Base-by-base conservation (phyloP, 1,284 basidiomycete genomes). In the Cryptococcus jaspeensis region DNA sequence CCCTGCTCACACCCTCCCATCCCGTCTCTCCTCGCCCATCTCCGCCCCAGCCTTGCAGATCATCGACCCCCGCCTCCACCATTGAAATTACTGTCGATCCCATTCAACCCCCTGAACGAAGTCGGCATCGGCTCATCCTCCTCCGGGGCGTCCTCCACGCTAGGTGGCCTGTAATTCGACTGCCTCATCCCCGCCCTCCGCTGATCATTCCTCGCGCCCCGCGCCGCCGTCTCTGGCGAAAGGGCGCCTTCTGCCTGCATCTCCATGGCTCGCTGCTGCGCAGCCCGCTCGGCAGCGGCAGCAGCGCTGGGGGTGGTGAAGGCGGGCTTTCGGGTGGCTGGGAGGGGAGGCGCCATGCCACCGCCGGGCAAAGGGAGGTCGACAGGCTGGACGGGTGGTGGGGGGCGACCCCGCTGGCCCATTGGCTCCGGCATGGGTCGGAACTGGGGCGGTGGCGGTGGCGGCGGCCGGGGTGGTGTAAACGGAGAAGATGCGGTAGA, bases 111-210 rank as follows among this genome's bases (percentile, higher is more conserved):
- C 39, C 39, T 20, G 20, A 41, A 41, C 20, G 7, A 7, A 41
- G 16, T 41, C 13, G 41, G 11, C 37, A 23, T 38, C 12, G 43
- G 44, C 20, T 20, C 43, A 39, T 53, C 52, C 15, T 51, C 39
- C 7, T 53, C 44, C 23, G 39, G 22, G 23, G 20, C 37, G 18
- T 53, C 52, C 23, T 39, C 41, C 5, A 53, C 52, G 11, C 35
- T 41, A 20, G 52, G 52, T 15, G 52, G 41, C 45, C 35, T 35
- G 25, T 52, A 52, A 35, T 45, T 45, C 8, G 41, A 47, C 32
- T 42, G 35, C 18, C 16, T 28, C 36, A 18, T 18, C 16, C 32
- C 16, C 38, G n/a, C 25, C 15, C 7, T 35, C n/a, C 37, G 13
- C 1, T 22, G 32, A 37, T 12, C 47, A 23, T n/a, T 39, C 44